These are phyloP conservation scores for Neurospora africana DNA, from an alignment of 495 filamentous ascomycete species.

Conservation along the genomic window DNA sequence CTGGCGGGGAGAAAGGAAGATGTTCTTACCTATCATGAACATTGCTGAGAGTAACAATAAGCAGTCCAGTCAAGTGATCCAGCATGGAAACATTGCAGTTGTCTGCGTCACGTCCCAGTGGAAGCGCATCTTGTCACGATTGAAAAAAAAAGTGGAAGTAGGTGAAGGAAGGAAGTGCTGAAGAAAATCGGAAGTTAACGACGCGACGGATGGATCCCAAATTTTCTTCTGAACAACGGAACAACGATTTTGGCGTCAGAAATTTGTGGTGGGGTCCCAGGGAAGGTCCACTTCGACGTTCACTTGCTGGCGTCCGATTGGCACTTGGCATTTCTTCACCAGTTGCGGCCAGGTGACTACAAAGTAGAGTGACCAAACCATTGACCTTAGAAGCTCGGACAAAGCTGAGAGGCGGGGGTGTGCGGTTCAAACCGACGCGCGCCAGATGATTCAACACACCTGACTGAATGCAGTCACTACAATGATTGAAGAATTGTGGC, in stretches of 20 bases:
- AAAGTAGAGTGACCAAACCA: background rate
- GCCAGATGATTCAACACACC: background rate
- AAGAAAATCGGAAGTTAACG: background rate
- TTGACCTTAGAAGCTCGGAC: background rate
- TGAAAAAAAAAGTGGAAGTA: background rate
- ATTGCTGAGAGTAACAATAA: background rate
- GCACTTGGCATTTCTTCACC: background rate
- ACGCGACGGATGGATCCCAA: background rate
- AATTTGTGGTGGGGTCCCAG: background rate
- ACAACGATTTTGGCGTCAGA: background rate
- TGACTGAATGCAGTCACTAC: background rate
- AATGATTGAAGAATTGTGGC: background rate
- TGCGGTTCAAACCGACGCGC: background rate
- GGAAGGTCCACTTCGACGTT: background rate
- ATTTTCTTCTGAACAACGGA: background rate
- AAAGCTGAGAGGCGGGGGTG: background rate
- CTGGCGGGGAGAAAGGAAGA: background rate
- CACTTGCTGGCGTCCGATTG: background rate
- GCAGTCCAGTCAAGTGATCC: background rate
- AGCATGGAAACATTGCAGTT: background rate
- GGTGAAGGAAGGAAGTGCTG: background rate
- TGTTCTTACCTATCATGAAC: constrained; percentile 21
- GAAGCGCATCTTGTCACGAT: background rate
- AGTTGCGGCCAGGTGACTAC: background rate
- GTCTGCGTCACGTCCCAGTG: background rate